A percentile compares a stretch with the other conserved stretches of the same genome.
These are phyloP conservation scores for Cucurbita maxima DNA, from an alignment of 306 rosid species.

Conservation along the genomic window DNA sequence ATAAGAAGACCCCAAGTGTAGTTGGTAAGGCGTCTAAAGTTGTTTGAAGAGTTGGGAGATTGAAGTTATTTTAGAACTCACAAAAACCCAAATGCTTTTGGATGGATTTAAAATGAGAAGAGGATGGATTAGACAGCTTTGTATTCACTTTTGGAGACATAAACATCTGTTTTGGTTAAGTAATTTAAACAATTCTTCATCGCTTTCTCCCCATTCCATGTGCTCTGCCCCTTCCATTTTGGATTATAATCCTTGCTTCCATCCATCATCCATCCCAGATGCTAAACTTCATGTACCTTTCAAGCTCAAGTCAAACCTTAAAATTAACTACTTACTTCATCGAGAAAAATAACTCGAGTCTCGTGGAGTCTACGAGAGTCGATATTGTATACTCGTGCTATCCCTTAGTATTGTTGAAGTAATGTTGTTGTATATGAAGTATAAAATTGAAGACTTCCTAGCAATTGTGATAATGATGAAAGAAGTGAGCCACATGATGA, in stretches of 20 bases:
- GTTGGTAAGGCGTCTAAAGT: not conserved
- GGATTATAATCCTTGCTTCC: not conserved
- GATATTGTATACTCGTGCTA: too few species aligned
- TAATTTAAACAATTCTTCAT: not conserved
- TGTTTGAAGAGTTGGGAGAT: not conserved
- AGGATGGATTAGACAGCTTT: slow-evolving; percentile 3
- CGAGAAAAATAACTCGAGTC: too few species aligned
- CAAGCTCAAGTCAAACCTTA: too few species aligned
- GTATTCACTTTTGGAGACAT: slow-evolving; percentile 6
- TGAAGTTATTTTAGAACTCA: not conserved
- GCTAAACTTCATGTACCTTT: too few species aligned
- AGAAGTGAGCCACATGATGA: not conserved
- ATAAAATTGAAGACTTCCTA: not conserved
- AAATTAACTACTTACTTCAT: too few species aligned
- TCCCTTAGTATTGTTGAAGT: not conserved
- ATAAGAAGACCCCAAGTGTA: not conserved
- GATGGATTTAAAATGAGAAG: not conserved
- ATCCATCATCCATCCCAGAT: too few species aligned
- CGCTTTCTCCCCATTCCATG: not conserved
- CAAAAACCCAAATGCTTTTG: not conserved
- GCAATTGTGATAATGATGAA: not conserved
- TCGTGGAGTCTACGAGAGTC: too few species aligned
- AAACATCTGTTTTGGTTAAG: not conserved
- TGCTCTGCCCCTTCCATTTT: not conserved
- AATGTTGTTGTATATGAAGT: not conserved